Evolutionary conservation across 331 rosid species (phyloP).

Genomic region (Erythrophleum ivorense): DNA sequence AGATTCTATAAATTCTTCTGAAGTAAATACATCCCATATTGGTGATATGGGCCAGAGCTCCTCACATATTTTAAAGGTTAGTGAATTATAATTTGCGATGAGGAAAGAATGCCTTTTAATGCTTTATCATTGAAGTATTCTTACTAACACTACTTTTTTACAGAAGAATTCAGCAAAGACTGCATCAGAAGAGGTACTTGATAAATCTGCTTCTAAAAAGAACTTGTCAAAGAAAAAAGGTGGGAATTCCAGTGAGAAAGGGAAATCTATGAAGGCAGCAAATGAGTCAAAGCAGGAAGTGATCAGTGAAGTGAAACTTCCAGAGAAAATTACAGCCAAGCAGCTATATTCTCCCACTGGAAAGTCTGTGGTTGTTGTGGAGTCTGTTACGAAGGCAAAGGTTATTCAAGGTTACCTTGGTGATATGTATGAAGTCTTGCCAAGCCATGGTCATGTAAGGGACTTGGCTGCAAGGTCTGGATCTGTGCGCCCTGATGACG

Average conservation of each 20-base stretch:
- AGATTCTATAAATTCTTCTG: constrained; percentile 49
- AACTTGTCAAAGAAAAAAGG: constrained; percentile 53
- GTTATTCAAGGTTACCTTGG: constrained; percentile 95
- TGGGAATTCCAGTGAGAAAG: constrained; percentile 45
- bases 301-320: constrained; percentile 45
- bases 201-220: constrained; percentile 53
- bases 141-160: constrained; percentile 54
- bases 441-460: constrained; percentile 97
- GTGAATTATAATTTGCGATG: constrained; percentile 22
- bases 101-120: constrained; percentile 14
- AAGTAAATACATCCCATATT: constrained; percentile 43
- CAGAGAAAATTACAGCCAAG: constrained; percentile 48
- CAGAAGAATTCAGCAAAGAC: constrained; percentile 52
- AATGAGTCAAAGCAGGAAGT: constrained; percentile 40
- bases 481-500: constrained; percentile 96
- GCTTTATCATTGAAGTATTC: constrained; percentile 36
- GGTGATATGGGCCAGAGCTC: constrained; percentile 35
- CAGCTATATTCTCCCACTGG: constrained; percentile 76
- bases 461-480: constrained; percentile 99
- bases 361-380: constrained; percentile 88
- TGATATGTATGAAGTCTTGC: constrained; percentile 89
- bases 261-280: constrained; percentile 39
- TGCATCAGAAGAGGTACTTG: constrained; percentile 39
- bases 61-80: constrained; percentile 48
- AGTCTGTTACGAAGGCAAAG: constrained; percentile 90